Percentiles rank a stretch among this genome's conserved stretches.
These are phyloP conservation scores for Arxiozyma bovina DNA, from an alignment of 1,139 yeast genomes.

Conservation along the genomic window DNA sequence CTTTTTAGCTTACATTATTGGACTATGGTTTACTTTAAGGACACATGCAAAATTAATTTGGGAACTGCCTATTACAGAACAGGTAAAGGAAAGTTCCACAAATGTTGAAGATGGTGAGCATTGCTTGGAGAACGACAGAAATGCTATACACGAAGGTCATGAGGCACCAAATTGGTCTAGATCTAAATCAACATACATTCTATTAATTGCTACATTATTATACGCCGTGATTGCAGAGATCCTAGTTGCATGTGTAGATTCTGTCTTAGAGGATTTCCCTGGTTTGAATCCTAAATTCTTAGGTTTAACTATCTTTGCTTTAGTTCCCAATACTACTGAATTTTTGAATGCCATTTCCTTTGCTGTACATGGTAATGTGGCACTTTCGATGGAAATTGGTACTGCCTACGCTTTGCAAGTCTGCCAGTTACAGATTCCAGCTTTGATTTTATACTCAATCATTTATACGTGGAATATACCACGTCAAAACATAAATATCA, in stretches of 20 bases:
- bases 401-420: conserved; percentile 96
- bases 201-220: conserved; percentile 72
- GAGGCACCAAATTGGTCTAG: conserved; percentile 98
- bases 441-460: conserved; percentile 72
- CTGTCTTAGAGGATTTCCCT: conserved; percentile 66
- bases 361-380: conserved; percentile 93
- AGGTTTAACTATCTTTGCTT: conserved; percentile 88
- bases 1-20: conserved; percentile 81
- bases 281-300: conserved; percentile 74
- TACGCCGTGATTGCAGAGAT: conserved; percentile 95
- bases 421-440: conserved; percentile 89
- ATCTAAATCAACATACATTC: conserved; percentile 71
- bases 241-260: conserved; percentile 86
- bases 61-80: conserved; percentile 53
- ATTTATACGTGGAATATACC: conserved; percentile 29
- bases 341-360: conserved; percentile 94
- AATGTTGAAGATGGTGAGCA: conserved; percentile 4
- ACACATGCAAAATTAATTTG: conserved; percentile 96
- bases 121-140: neutral
- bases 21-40: conserved; percentile 82
- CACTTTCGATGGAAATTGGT: conserved; percentile 94
- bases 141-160: conserved; percentile 43
- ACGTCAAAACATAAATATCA: conserved; percentile 33
- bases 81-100: conserved; percentile 10
- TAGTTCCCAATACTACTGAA: conserved; percentile 95